Evolutionary conservation across 768 basidiomycete genomes (phyloP), one percentile per base, ranked within the genome.

Genomic region (Leccinum truebloodii): DNA sequence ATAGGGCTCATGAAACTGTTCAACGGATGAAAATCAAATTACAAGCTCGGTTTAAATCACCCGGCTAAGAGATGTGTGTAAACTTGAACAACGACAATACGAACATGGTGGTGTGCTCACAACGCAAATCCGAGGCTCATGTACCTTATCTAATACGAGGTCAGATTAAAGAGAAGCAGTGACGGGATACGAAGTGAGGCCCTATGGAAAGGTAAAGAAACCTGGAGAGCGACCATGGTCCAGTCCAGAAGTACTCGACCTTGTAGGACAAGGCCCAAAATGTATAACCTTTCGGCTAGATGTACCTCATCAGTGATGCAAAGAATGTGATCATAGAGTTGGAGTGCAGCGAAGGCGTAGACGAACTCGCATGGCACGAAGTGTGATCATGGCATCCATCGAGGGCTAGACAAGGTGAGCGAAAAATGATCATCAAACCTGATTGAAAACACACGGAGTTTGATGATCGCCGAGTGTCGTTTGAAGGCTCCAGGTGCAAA

Each of bases 221-320:
- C 26, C 49, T 46, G 35, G 61, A 62, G 41, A 34, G 32, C 32
- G 32, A 34, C 32, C 32, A 10, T 32, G 30, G 30, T 32, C 30
- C 30, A 32, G 28, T 30, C 28, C 7, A 30, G 28, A 30, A 30
- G 9, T 32, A 32, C 30, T 32, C 32, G 32, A 12, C 32, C 32
- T 34, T 12, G 12, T 34, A 34, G 32, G 32, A 32, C 30, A 30
- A 32, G 4, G 39, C 16, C 48, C 9, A 26, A 18, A 14, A 37
- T 16, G 57, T 3, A 18, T 35, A 12, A 39, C 14, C 10, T 48
- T 26, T n/a, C 8, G 35, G 39, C 22, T 28, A 14, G 26, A 35
- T 26, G 20, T 10, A 48, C 61, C 54, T 61, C 61, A 10, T 61
- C 32, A 12, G 39, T 32, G 32, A 62, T 32, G 41, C 50, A 62